phyloP scores from a whole-genome alignment of 1,284 basidiomycete species.

The Ustilago sp. region DNA sequence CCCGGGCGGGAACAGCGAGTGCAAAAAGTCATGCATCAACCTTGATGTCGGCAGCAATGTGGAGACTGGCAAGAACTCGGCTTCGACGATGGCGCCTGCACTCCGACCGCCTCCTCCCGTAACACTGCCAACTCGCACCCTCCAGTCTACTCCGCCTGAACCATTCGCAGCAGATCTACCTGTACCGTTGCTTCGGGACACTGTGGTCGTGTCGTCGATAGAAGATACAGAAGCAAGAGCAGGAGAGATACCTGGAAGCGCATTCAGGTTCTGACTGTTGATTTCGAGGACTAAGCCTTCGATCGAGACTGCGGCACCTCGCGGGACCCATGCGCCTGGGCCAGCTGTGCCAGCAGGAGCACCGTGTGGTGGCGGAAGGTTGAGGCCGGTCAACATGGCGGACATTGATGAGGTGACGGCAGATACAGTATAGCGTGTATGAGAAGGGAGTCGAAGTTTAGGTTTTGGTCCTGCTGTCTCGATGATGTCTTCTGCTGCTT shows the following conservation, averaged over 20 bases:
- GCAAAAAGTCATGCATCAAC: slow-evolving; percentile 46
- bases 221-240: slow-evolving; percentile 27
- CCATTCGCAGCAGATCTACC: not conserved
- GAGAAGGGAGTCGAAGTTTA: slow-evolving; percentile 33
- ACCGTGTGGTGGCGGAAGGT: slow-evolving; percentile 57
- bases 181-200: not conserved
- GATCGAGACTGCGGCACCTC: slow-evolving; percentile 55
- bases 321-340: slow-evolving; percentile 61
- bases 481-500: slow-evolving; percentile 11
- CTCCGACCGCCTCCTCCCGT: slow-evolving; percentile 50
- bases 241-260: slow-evolving; percentile 33
- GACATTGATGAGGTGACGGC: slow-evolving; percentile 50
- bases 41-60: slow-evolving; percentile 34
- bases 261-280: slow-evolving; percentile 38
- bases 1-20: slow-evolving; percentile 36
- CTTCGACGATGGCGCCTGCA: slow-evolving; percentile 52
- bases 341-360: slow-evolving; percentile 56
- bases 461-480: slow-evolving; percentile 25
- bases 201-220: slow-evolving; percentile 8
- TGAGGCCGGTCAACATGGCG: slow-evolving; percentile 41
- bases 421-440: slow-evolving; percentile 48
- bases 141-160: slow-evolving; percentile 39
- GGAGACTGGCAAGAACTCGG: slow-evolving; percentile 46
- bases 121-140: slow-evolving; percentile 50
- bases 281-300: slow-evolving; percentile 57